Conservation (phyloP, 306 rosid species). For the Quillaja saponaria region DNA sequence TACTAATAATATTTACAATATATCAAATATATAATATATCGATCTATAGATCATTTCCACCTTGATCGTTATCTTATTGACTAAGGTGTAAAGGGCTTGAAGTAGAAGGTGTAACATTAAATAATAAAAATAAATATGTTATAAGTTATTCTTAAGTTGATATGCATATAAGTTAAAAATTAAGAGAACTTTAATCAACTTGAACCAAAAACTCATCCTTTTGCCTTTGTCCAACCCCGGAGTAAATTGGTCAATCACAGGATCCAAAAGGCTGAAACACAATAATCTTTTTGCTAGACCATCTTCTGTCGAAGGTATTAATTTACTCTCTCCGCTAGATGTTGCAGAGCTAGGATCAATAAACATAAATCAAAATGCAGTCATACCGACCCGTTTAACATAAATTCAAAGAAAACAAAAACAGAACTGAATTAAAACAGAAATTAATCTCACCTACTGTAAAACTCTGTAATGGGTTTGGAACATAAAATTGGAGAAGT, state of each 20-base stretch:
- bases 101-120: too few relatives aligned
- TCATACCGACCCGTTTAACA: too few relatives aligned
- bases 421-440: background rate
- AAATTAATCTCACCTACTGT: constrained; percentile 33
- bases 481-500: constrained; percentile 41
- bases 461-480: constrained; percentile 41
- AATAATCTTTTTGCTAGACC: constrained; percentile 34
- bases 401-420: background rate
- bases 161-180: too few relatives aligned
- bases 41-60: too few relatives aligned
- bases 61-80: too few relatives aligned
- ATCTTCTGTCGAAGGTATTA: constrained; percentile 44
- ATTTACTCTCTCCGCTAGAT: constrained; percentile 43
- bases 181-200: too few relatives aligned
- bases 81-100: too few relatives aligned
- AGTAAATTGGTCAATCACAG: constrained; percentile 37
- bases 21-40: too few relatives aligned
- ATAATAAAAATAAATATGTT: too few relatives aligned
- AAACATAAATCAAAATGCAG: background rate
- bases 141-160: too few relatives aligned
- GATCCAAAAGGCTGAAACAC: constrained; percentile 34
- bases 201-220: constrained; percentile 40
- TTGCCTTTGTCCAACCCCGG: too few relatives aligned
- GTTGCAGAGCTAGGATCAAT: constrained; percentile 34
- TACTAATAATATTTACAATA: too few relatives aligned